Base-by-base conservation (phyloP, 768 basidiomycete species). In the Epithele typhae region DNA sequence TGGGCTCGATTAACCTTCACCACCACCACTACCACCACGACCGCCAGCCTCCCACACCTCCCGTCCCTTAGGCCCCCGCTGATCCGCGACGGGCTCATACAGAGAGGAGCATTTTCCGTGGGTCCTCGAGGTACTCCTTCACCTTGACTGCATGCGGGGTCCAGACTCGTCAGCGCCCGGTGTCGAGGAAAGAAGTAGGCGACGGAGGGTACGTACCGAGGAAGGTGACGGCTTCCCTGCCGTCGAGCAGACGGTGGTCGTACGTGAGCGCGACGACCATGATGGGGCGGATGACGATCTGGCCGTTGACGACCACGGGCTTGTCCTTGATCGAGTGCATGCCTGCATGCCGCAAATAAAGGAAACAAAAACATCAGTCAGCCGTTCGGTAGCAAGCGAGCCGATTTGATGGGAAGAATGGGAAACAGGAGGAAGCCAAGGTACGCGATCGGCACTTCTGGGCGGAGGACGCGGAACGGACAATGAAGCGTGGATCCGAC, bases 301-400 rank as follows among this genome's bases (percentile, higher is more conserved):
- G 84, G 19, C 94, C 95, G 57, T 96, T 75, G 37, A 95, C 88
- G 21, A 95, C 95, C 21, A 89, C 91, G 7, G 89, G 80, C 51
- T 77, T 81, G 56, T 95, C 93, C 64, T 92, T 93, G 74, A 96
- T 93, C 18, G 90, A 62, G 68, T 99, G 95, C 91, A 98, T 97
- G 49, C 89, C 84, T 83, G 54, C 22, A 36, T 25, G 25, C 19
- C 24, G 37, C 42, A 36, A 52, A 37, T 30, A 25, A 30, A 14
- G 36, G 24, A 36, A 17, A 37, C 36, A 41, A 17, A 42, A 49
- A 46, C n/a, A n/a, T 34, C 45, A 14, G 4, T 25, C 38, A 4
- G 37, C 35, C 32, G 15, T 14, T 25, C 37, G 37, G 38, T 17
- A 24, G 15, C 14, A 39, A 49, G 37, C 48, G 43, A 30, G 27